Conservation (phyloP, 2,329 filamentous ascomycete species). For the Aspergillus sojae region DNA sequence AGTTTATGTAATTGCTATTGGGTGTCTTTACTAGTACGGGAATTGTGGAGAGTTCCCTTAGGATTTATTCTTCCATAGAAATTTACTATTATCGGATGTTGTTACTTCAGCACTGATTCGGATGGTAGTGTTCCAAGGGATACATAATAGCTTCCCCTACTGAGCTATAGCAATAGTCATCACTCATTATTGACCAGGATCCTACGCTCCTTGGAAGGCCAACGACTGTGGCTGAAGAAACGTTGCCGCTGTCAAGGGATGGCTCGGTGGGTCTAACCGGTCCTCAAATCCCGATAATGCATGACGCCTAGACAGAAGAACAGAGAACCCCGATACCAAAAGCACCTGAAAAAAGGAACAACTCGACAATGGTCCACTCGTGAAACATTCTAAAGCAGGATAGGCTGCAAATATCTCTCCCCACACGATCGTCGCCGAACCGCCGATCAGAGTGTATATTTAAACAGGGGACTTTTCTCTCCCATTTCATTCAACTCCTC, state of each 20-base stretch:
- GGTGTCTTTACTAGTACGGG: not conserved
- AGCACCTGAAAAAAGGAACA: not conserved
- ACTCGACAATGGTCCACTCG: rapidly evolving
- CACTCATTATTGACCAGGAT: not conserved
- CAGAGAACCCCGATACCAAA: not conserved
- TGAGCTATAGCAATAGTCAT: not conserved
- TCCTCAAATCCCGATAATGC: not conserved
- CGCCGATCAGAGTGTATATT: not conserved
- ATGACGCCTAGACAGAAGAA: not conserved
- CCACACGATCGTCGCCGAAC: not conserved
- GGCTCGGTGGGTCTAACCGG: not conserved
- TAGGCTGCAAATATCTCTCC: not conserved
- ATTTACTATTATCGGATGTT: too few species aligned
- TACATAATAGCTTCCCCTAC: not conserved
- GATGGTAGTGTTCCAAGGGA: not conserved
- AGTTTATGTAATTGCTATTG: not conserved
- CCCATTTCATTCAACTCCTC: not conserved
- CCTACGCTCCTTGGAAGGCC: not conserved
- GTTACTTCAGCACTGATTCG: not conserved
- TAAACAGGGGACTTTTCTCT: not conserved
- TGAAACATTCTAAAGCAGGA: not conserved
- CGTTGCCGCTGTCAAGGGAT: not conserved
- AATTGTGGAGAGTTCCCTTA: not conserved
- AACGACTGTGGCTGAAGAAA: not conserved
- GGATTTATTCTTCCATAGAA: not conserved